Percentiles rank a stretch among this genome's conserved stretches.
Evolutionary conservation across 23 red algal species (phyloP).

Genomic region (Gracilaria vermiculophylla): DNA sequence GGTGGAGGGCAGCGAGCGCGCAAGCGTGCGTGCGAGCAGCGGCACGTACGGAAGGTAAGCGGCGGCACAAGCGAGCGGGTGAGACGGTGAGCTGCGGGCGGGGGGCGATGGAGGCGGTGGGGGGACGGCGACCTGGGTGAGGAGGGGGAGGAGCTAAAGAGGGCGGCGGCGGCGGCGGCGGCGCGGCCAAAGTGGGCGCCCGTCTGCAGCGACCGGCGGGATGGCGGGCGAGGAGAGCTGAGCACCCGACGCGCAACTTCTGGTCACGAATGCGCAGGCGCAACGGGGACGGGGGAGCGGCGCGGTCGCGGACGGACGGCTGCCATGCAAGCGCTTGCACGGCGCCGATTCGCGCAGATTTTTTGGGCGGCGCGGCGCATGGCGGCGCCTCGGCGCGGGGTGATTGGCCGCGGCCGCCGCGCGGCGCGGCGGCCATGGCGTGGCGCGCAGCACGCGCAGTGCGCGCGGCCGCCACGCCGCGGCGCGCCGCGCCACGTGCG

Average conservation of each 20-base stretch:
- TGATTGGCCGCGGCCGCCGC: too few species aligned
- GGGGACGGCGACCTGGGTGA: neutral
- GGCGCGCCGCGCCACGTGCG: too few species aligned
- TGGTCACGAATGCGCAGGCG: slow-evolving; percentile 19
- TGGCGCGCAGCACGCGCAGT: too few species aligned
- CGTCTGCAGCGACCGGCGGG: too few species aligned
- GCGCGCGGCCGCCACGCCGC: too few species aligned
- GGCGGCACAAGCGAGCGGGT: neutral
- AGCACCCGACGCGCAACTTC: neutral
- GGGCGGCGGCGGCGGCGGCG: neutral
- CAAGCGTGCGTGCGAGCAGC: neutral
- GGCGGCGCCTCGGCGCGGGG: too few species aligned
- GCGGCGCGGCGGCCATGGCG: too few species aligned
- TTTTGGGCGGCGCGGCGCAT: neutral
- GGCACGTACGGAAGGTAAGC: too few species aligned
- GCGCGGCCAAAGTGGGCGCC: too few species aligned
- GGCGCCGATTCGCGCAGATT: slow-evolving; percentile 3
- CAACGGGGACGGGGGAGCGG: neutral
- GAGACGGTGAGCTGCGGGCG: neutral
- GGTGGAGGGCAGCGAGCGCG: neutral
- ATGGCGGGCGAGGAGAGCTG: too few species aligned
- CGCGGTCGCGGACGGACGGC: neutral
- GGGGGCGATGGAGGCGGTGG: too few species aligned
- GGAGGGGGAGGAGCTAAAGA: neutral
- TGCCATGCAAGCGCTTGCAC: neutral